Evolutionary conservation across 202 grass and related monocot species (phyloP), one percentile per base, ranked within the genome.

Genomic region (Bolboschoenoplectus hybrid): DNA sequence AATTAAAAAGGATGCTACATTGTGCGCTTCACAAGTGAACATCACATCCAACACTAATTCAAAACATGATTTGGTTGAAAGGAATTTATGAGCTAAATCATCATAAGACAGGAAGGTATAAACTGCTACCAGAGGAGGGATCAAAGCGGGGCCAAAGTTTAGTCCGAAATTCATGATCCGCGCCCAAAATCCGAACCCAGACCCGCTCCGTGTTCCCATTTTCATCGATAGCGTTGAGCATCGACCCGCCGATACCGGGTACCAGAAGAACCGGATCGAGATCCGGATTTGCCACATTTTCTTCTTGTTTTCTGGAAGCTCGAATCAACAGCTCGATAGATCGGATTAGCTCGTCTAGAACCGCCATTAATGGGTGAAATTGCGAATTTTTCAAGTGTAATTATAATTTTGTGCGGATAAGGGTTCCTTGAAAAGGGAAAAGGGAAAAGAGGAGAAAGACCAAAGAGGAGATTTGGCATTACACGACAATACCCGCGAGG

Each of bases 141-240:
- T 98, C 96, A 65, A 98, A 98, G 64, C 90, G 90, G n/a, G 93
- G 93, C 96, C 93, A 98, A 35, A 98, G 85, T 78, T 98, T 95
- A n/a, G 81, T 85, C 50, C 84, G 67, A 57, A 95, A 98, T 77
- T 98, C 93, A 86, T 98, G 96, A 67, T 96, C 93, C 1, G 93
- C 90, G 1, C 86, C 89, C 17, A 98, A 88, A 86, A 98, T 92
- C 74, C 96, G 88, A 67, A 98, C 96, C 93, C 93, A 98, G 1
- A 96, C 85, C 82, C 93, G 52, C 80, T 96, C 93, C 86, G 92
- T 88, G 55, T 89, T 98, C 47, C 97, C 92, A 61, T 86, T 89
- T 16, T 96, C 93, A 35, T 98, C 97, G 8, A 94, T 91, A 5
- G 97, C 90, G 43, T 94, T 87, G 19, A 98, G 89, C 3, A 98